These are phyloP conservation scores for Canavalia gladiata DNA, from an alignment of 306 rosid species.

Conservation along the genomic window DNA sequence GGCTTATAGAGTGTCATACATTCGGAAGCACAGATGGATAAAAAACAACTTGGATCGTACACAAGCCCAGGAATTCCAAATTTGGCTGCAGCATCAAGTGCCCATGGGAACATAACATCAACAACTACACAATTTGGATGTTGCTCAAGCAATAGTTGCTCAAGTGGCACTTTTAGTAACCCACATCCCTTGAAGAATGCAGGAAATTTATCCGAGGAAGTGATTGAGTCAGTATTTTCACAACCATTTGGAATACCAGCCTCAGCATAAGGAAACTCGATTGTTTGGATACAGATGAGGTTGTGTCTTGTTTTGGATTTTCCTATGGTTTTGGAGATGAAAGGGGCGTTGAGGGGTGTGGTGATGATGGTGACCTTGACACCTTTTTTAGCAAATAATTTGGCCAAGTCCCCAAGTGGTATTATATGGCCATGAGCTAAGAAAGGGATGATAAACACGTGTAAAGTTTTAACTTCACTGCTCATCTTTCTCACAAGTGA, in stretches of 20 bases:
- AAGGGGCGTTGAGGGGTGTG: conserved; percentile 52
- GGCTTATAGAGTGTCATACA: conserved; percentile 45
- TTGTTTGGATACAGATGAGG: conserved; percentile 30
- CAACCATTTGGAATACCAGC: conserved; percentile 50
- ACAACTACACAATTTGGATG: conserved; percentile 47
- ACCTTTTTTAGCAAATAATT: conserved; percentile 50
- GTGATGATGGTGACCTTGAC: conserved; percentile 57
- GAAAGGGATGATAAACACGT: conserved; percentile 60
- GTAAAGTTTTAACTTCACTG: conserved; percentile 3
- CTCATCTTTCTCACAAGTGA: conserved; percentile 23
- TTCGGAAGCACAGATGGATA: conserved; percentile 37
- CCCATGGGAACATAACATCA: conserved; percentile 51
- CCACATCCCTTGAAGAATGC: conserved; percentile 4
- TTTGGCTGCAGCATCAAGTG: conserved; percentile 44
- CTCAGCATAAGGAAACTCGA: conserved; percentile 29
- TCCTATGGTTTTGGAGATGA: conserved; percentile 46
- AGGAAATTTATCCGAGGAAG: background rate
- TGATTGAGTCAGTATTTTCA: conserved; percentile 31
- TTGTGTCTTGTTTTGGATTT: background rate
- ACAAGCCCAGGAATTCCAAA: conserved; percentile 52
- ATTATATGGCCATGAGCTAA: conserved; percentile 52
- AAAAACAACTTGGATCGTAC: conserved; percentile 45
- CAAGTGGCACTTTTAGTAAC: conserved; percentile 45
- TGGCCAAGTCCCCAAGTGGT: conserved; percentile 49
- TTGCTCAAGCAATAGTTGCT: conserved; percentile 15